Percentiles rank a stretch among this genome's conserved stretches.
These are phyloP conservation scores for Fusarium bactridioides DNA, from an alignment of 2,329 filamentous ascomycete genomes.

Conservation along the genomic window DNA sequence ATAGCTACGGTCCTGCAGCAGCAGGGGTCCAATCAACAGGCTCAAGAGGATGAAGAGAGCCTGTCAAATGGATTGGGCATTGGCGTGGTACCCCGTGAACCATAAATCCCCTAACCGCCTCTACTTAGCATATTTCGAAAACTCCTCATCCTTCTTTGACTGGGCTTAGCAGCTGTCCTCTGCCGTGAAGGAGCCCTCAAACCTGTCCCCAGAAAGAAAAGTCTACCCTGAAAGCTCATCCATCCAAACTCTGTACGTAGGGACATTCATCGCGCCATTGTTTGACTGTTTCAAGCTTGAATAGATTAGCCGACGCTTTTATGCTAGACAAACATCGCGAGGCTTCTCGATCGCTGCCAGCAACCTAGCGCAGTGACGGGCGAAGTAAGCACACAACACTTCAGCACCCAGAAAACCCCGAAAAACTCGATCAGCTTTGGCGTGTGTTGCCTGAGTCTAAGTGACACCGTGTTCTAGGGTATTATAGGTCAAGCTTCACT, in stretches of 20 bases:
- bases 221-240: no score
- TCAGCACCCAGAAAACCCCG: accelerated
- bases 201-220: accelerated
- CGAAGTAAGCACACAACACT: neutral
- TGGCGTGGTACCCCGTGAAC: no score
- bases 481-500: neutral
- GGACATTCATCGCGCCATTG: accelerated
- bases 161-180: constrained; percentile 3
- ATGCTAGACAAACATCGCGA: accelerated
- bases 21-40: neutral
- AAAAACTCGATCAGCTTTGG: no score
- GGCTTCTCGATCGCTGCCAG: neutral
- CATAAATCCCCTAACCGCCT: neutral
- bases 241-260: no score
- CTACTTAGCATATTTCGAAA: neutral
- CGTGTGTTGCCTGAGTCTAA: neutral
- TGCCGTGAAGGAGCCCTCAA: constrained; percentile 11
- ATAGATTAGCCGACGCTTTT: no score
- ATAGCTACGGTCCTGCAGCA: no score
- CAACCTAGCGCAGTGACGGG: neutral
- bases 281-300: no score
- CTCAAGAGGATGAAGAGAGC: no score
- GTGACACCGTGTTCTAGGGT: neutral
- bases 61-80: neutral
- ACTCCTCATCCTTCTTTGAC: neutral